phyloP scores from a whole-genome alignment of 2,329 filamentous ascomycete genomes.

The Alternaria alternata region DNA sequence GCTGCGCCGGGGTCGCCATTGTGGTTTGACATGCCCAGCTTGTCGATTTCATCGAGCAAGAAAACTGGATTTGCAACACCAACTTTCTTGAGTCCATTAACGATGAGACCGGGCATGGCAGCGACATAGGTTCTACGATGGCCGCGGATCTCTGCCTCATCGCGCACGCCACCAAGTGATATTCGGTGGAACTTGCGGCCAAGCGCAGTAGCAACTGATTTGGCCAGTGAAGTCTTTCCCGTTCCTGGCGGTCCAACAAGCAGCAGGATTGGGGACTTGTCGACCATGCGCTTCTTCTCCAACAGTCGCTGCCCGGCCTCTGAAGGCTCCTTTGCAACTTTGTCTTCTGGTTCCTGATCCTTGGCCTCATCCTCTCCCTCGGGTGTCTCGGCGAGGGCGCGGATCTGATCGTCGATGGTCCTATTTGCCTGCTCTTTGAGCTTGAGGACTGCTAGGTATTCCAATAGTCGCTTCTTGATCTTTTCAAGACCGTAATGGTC shows the following conservation, averaged over 20 bases:
- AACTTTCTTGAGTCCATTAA: conserved; percentile 93
- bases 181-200: conserved; percentile 97
- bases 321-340: conserved; percentile 44
- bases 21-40: conserved; percentile 88
- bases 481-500: conserved; percentile 97
- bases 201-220: conserved; percentile 89
- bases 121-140: conserved; percentile 96
- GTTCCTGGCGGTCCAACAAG: conserved; percentile 93
- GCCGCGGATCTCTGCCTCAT: conserved; percentile 95
- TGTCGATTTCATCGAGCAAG: conserved; percentile 96
- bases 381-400: conserved; percentile 58
- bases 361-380: conserved; percentile 48
- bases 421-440: conserved; percentile 92
- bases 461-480: conserved; percentile 94
- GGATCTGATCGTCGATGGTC: conserved; percentile 80
- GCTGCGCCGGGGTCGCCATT: conserved; percentile 96
- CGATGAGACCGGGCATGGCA: conserved; percentile 96
- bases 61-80: conserved; percentile 96
- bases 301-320: conserved; percentile 74
- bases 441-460: conserved; percentile 95
- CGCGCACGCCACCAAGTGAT: conserved; percentile 91
- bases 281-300: conserved; percentile 82
- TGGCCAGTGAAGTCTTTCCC: conserved; percentile 94
- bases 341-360: conserved; percentile 53
- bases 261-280: conserved; percentile 95